Conservation (phyloP, 768 basidiomycete species). For the Mrakia blollopis region DNA sequence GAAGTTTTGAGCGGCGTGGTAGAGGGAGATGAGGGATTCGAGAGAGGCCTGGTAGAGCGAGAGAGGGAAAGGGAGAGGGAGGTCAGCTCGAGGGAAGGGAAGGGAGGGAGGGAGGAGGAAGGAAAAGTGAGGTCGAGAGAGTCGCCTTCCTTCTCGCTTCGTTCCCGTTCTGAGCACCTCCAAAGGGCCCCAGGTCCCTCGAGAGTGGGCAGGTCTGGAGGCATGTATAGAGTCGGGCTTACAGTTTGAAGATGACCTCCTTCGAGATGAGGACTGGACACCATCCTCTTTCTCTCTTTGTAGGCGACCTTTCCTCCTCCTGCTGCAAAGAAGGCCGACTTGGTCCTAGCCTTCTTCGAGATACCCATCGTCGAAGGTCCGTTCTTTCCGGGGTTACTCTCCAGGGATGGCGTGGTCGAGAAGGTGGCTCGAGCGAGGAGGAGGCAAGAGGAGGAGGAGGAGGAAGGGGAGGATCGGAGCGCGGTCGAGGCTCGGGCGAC, state of each 20-base stretch:
- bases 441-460: not conserved
- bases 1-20: conserved; percentile 10
- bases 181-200: too few relatives aligned
- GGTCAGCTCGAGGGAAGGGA: not conserved
- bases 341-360: not conserved
- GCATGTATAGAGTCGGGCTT: too few relatives aligned
- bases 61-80: not conserved
- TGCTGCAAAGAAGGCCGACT: not conserved
- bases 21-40: conserved; percentile 9
- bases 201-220: too few relatives aligned
- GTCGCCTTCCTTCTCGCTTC: not conserved
- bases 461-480: not conserved
- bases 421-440: not conserved
- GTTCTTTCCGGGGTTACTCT: not conserved
- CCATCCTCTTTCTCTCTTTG: not conserved
- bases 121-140: not conserved
- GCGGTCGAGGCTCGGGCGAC: not conserved
- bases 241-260: conserved; percentile 17
- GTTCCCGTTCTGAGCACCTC: not conserved
- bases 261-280: not conserved
- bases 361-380: conserved; percentile 24
- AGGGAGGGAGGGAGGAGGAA: not conserved
- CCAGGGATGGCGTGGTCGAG: not conserved
- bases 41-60: not conserved
- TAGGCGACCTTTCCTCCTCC: not conserved